Conservation (phyloP, 331 rosid species). For the Malus hybrid region DNA sequence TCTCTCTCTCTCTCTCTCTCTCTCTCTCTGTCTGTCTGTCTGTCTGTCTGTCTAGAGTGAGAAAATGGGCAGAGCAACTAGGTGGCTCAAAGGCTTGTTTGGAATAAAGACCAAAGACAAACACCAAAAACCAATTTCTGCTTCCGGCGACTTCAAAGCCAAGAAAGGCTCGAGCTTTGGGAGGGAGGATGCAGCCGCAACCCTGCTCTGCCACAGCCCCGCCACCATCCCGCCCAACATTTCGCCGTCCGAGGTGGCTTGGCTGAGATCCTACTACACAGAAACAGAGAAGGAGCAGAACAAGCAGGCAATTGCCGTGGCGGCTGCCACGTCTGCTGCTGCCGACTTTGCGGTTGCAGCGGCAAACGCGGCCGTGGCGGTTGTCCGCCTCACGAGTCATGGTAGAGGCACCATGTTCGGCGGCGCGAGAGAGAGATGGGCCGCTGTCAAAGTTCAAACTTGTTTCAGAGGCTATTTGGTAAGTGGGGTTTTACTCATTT, state of each 20-base stretch:
- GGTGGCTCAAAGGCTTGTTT: slow-evolving; percentile 69
- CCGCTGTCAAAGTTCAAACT: slow-evolving; percentile 68
- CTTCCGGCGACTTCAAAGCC: slow-evolving; percentile 9
- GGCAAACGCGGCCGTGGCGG: slow-evolving; percentile 78
- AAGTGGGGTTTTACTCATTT: neutral
- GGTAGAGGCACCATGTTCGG: slow-evolving; percentile 65
- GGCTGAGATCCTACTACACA: slow-evolving; percentile 52
- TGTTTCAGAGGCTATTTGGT: slow-evolving; percentile 70
- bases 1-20: neutral
- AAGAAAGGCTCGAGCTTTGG: slow-evolving; percentile 20
- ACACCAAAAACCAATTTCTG: slow-evolving; percentile 30
- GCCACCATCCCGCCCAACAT: slow-evolving; percentile 68
- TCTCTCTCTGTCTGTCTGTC: neutral
- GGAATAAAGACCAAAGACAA: slow-evolving; percentile 47
- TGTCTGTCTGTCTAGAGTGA: neutral
- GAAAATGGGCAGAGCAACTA: slow-evolving; percentile 61
- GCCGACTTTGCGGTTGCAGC: slow-evolving; percentile 90
- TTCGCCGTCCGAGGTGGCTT: slow-evolving; percentile 66
- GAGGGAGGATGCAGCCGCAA: slow-evolving; percentile 11
- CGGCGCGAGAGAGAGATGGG: slow-evolving; percentile 55
- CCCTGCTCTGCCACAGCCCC: slow-evolving; percentile 50
- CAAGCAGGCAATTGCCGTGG: slow-evolving; percentile 91
- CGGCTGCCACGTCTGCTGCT: slow-evolving; percentile 75
- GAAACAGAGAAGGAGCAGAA: slow-evolving; percentile 67
- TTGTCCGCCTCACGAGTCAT: slow-evolving; percentile 71